These are phyloP conservation scores for Termitomyces sp. DNA, from an alignment of 768 basidiomycete species.

Conservation along the genomic window DNA sequence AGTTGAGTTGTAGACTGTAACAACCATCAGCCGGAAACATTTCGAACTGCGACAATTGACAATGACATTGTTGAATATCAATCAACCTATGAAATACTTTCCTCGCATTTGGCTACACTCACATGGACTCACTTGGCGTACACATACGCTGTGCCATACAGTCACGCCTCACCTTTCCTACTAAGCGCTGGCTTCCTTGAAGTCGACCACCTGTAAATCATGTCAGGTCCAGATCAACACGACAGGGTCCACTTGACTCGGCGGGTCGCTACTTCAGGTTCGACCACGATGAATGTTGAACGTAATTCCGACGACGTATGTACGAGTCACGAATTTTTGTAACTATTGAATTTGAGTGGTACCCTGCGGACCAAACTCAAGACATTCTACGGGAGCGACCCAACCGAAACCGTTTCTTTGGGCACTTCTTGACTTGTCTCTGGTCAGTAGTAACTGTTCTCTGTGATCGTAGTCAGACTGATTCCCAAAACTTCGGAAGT, in stretches of 20 bases:
- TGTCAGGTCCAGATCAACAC: constrained; percentile 9
- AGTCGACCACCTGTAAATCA: background rate
- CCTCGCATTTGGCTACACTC: background rate
- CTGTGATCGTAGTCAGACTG: constrained; percentile 12
- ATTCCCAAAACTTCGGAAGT: constrained; percentile 12
- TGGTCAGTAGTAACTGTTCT: constrained; percentile 8
- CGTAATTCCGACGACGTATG: constrained; percentile 17
- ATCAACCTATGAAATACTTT: background rate
- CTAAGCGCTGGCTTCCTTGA: background rate
- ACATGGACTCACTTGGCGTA: background rate
- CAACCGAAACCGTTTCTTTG: constrained; percentile 7
- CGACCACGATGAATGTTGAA: constrained; percentile 13
- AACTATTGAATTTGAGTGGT: background rate
- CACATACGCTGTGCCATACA: background rate
- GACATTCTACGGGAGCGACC: background rate
- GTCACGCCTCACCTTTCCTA: background rate
- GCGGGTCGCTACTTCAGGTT: constrained; percentile 17
- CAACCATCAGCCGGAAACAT: background rate
- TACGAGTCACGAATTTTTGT: background rate
- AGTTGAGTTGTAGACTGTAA: background rate
- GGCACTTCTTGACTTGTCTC: constrained; percentile 5
- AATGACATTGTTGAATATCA: background rate
- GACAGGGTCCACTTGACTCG: constrained; percentile 12
- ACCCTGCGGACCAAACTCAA: constrained; percentile 2
- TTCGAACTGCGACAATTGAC: background rate